Evolutionary conservation across 2,329 filamentous ascomycete genomes (phyloP).

Genomic region (Daldinia sp.): DNA sequence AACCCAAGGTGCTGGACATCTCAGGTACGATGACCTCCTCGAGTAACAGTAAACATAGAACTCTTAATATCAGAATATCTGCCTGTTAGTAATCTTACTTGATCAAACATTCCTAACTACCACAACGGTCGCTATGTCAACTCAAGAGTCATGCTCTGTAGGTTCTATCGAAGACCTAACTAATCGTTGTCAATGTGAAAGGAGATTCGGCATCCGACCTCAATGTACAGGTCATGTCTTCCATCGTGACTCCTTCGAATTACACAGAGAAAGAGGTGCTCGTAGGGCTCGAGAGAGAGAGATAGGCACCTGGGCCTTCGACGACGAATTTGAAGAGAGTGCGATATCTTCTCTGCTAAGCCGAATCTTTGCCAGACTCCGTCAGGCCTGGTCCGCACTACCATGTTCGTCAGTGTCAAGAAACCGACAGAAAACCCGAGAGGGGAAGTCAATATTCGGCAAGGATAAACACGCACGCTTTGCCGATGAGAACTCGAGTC

Average conservation of each 20-base stretch:
- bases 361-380: conserved; percentile 11
- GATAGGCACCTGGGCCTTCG: not conserved
- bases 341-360: conserved; percentile 1
- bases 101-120: not conserved
- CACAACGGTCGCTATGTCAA: not conserved
- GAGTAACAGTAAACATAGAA: conserved; percentile 3
- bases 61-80: not conserved
- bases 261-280: conserved; percentile 16
- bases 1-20: not conserved
- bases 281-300: not conserved
- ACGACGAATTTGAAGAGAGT: not conserved
- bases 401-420: conserved; percentile 6
- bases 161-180: not conserved
- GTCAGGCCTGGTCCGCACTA: conserved; percentile 1
- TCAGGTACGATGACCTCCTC: not conserved
- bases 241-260: conserved; percentile 34
- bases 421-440: conserved; percentile 9
- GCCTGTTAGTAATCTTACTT: not conserved
- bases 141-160: not conserved
- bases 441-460: not conserved
- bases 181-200: not conserved
- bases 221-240: conserved; percentile 10
- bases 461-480: not conserved
- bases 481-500: not conserved
- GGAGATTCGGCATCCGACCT: not conserved